Conservation (phyloP, 1,284 basidiomycete genomes). For the Ustilago esculenta region DNA sequence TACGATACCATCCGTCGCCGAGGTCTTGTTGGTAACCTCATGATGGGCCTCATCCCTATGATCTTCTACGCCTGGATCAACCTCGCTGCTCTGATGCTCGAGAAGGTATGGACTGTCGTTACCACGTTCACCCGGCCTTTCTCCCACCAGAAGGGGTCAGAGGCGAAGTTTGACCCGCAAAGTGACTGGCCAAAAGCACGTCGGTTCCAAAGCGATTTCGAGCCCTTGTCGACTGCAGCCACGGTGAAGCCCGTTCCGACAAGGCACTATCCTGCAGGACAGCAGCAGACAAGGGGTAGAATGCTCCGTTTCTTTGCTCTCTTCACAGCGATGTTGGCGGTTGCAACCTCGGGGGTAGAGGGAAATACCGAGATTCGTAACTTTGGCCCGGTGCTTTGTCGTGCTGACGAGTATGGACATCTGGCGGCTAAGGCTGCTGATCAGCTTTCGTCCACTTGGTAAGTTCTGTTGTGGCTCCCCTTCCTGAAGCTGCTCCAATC, state of each 20-base stretch:
- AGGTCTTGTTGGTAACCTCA: conserved; percentile 73
- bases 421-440: conserved; percentile 49
- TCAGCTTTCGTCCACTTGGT: conserved; percentile 41
- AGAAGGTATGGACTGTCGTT: conserved; percentile 34
- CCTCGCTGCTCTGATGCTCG: conserved; percentile 61
- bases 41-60: conserved; percentile 71
- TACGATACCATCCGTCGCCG: conserved; percentile 75
- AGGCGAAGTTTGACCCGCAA: background rate
- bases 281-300: conserved; percentile 6
- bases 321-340: conserved; percentile 15
- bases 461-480: conserved; percentile 5
- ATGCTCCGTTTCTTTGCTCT: conserved; percentile 45
- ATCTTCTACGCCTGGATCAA: conserved; percentile 69
- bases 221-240: conserved; percentile 1
- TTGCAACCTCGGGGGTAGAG: conserved; percentile 14
- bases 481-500: too few relatives aligned
- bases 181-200: conserved; percentile 9
- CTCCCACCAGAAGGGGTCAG: background rate
- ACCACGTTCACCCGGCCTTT: conserved; percentile 7
- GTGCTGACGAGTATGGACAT: conserved; percentile 52
- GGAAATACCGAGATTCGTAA: conserved; percentile 52
- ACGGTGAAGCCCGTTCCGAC: background rate
- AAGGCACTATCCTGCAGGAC: background rate
- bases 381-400: conserved; percentile 47
- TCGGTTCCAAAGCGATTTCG: conserved; percentile 36